Evolutionary conservation across 495 filamentous ascomycete genomes (phyloP), one percentile per base, ranked within the genome.

Genomic region (Hypoxylon lienhwacheense): DNA sequence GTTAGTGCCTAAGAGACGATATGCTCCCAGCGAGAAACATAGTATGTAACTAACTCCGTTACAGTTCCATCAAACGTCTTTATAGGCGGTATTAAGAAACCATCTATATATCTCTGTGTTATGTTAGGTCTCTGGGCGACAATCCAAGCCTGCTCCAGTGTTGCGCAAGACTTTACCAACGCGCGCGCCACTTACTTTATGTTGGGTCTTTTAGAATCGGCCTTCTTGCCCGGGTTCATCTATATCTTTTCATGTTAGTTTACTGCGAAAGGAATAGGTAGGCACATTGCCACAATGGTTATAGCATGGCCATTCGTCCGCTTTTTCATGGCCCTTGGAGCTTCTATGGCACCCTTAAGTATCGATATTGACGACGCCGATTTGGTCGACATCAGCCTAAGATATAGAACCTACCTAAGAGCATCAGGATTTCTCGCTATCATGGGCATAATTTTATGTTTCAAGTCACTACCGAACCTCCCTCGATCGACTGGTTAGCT

Each of bases 191-290:
- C 0, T 17, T 39, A n/a, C 34, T 6, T 29, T 14, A 5, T 42
- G 5, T 6, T 56, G 4, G 22, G 45, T 10, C 12, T 43, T 1
- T n/a, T 50, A 2, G 39, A 56, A 50, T 32, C 53, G 31, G 31
- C 39, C 0, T 45, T 49, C 7, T 39, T 43, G 25, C 46, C 46
- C 8, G 53, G 16, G 4, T 45, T 37, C 25, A 20, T 57, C 5
- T 34, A 50, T 32, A 2, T 57, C 7, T 16, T 50, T 21, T 45
- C 53, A 19, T 57, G 53, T 14, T 57, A 39, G 40, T 51, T 50
- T 17, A 49, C 32, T 8, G 12, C 16, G n/a, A 17, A 12, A 32
- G 25, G 35, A 21, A 7, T 46, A 6, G 16, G 40, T n/a, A 21
- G 11, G 7, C 25, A 16, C 11, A 33, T 57, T 20, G 31, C 25